These are phyloP conservation scores for Omphalotus guepiniiformis DNA, from an alignment of 768 basidiomycete species.

Conservation along the genomic window DNA sequence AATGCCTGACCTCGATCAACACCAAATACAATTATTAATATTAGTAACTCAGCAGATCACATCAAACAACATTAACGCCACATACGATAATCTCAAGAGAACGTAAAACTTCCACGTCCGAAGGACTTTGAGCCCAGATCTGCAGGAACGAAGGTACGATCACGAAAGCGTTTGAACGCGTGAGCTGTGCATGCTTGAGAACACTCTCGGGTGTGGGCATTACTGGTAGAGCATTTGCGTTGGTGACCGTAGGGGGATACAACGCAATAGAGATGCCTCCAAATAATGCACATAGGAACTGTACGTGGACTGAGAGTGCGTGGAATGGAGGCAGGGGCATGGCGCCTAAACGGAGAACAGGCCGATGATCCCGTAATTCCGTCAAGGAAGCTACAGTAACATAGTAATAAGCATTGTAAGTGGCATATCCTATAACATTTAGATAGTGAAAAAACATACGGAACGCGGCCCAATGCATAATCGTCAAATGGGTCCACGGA, in stretches of 20 bases:
- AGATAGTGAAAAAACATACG: constrained; percentile 16
- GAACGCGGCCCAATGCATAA: too few relatives aligned
- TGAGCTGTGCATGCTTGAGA: constrained; percentile 14
- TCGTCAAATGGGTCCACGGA: constrained; percentile 12
- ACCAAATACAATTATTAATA: too few relatives aligned
- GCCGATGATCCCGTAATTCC: constrained; percentile 13
- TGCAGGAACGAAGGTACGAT: constrained; percentile 24
- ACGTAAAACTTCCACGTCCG: constrained; percentile 13
- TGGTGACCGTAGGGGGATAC: not conserved
- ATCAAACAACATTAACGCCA: too few relatives aligned
- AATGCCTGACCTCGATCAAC: too few relatives aligned
- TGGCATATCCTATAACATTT: not conserved
- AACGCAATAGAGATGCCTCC: not conserved
- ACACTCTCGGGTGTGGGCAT: constrained; percentile 26
- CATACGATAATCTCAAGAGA: constrained; percentile 15
- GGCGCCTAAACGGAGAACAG: not conserved
- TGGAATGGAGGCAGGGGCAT: constrained; percentile 4
- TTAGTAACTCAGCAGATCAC: too few relatives aligned
- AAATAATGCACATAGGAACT: not conserved
- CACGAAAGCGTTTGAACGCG: constrained; percentile 11
- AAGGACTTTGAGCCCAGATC: constrained; percentile 15
- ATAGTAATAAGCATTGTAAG: not conserved
- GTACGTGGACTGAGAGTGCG: not conserved
- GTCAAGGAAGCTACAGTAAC: not conserved
- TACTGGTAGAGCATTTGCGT: constrained; percentile 15